These are phyloP conservation scores for Venturia asperata DNA, from an alignment of 2,329 filamentous ascomycete genomes.

Conservation along the genomic window DNA sequence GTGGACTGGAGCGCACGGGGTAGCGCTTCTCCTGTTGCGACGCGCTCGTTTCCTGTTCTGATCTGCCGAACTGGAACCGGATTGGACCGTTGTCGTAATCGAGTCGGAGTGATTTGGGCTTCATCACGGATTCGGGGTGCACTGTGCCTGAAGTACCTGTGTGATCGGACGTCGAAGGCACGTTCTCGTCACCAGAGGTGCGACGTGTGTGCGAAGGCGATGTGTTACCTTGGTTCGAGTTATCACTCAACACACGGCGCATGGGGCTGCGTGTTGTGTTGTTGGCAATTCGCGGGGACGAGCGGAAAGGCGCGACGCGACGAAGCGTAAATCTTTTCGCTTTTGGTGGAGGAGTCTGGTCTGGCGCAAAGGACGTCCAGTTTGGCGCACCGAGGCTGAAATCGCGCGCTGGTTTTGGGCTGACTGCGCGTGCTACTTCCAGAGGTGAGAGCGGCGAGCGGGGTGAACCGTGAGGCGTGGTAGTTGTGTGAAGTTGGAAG, in stretches of 20 bases:
- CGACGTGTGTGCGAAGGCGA: conserved; percentile 46
- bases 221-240: conserved; percentile 64
- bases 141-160: not conserved
- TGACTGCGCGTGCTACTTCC: conserved; percentile 39
- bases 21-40: conserved; percentile 42
- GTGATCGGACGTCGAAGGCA: not conserved
- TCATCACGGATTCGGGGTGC: conserved; percentile 22
- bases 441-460: conserved; percentile 34
- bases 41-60: conserved; percentile 39
- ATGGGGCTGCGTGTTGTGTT: conserved; percentile 70
- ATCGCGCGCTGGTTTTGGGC: conserved; percentile 41
- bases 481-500: conserved; percentile 57
- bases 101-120: conserved; percentile 25
- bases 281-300: conserved; percentile 54
- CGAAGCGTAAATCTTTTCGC: conserved; percentile 49
- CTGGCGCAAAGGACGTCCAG: conserved; percentile 2
- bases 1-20: conserved; percentile 64
- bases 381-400: not conserved
- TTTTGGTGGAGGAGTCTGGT: conserved; percentile 41
- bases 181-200: conserved; percentile 42
- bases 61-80: conserved; percentile 40
- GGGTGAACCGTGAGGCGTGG: conserved; percentile 36
- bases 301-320: conserved; percentile 45
- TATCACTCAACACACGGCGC: conserved; percentile 66
- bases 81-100: conserved; percentile 39